phyloP scores from a whole-genome alignment of 2,329 filamentous ascomycete genomes.

The Verticillium isaacii region DNA sequence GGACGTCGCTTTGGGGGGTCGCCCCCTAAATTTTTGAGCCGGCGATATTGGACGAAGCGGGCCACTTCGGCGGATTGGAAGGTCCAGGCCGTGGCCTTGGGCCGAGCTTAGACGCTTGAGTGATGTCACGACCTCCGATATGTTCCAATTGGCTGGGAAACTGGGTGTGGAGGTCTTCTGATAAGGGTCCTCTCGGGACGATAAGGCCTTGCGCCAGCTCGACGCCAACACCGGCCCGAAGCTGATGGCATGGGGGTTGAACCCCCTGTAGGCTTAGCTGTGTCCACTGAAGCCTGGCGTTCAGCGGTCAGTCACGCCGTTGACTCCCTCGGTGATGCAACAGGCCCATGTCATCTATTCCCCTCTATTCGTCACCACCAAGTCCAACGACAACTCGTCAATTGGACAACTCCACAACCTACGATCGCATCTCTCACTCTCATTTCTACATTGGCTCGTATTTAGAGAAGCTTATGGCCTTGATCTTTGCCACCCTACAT shows the following conservation, averaged over 20 bases:
- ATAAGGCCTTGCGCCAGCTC: neutral
- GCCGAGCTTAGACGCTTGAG: neutral
- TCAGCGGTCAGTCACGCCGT: neutral
- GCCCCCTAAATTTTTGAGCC: neutral
- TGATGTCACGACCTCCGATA: constrained; percentile 5
- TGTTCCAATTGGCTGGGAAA: constrained; percentile 2
- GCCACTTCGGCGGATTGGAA: neutral
- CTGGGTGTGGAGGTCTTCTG: neutral
- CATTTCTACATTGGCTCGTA: neutral
- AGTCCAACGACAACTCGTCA: neutral
- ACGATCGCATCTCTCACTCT: neutral
- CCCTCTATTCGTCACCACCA: neutral
- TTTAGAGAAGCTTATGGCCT: neutral
- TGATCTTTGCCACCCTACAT: neutral
- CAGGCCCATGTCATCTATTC: neutral
- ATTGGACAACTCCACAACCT: neutral
- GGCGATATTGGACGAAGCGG: neutral
- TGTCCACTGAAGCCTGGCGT: neutral
- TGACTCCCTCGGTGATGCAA: neutral
- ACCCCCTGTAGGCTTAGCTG: neutral
- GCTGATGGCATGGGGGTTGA: neutral
- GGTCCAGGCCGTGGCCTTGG: neutral
- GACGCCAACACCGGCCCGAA: neutral
- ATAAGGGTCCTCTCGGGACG: neutral
- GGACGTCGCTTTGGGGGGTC: neutral